Evolutionary conservation across 1,139 yeast genomes (phyloP), one percentile per base, ranked within the genome.

Genomic region (Geotrichum bryndzae): DNA sequence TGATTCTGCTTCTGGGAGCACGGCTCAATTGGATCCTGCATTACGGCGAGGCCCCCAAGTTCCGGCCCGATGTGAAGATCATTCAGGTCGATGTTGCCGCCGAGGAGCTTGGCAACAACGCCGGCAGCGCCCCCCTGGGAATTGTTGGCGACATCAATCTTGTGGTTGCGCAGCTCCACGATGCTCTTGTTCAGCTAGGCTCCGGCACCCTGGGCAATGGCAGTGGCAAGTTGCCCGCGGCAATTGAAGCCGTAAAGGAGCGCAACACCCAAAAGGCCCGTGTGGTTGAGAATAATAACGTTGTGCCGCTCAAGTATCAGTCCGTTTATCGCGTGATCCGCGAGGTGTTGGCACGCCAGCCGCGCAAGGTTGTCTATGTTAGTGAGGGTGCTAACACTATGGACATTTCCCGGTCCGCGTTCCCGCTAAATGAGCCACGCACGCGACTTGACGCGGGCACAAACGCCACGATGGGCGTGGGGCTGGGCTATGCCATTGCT

Each of bases 381-480:
- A 78, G 84, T 3, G 90, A 85, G 70, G 90, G 90, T 15, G 89
- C 90, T 1, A 84, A 85, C 68, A 84, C 89, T 0, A 85, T 85
- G 89, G 90, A 85, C 67, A 77, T 82, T 50, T 84, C 88, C 1
- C 76, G 90, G 56, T 76, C 84, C 5, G 80, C 86, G 0, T 85
- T 85, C 70, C 82, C 84, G 3, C 76, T 84, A 54, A 72, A 75
- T n/a, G 66, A 67, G 4, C 86, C 89, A 0, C 79, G 80, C 63
- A 80, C 77, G 18, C 73, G 88, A 38, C 72, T 85, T 27, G 90
- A 85, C 67, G 88, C 88, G 1, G 90, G 90, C 1, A 85, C 89
- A 0, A 84, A 84, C 71, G 89, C 88, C 1, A 85, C 89, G 0
- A 85, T 86, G 90, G 90, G 90, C 2, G 77, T 85, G 35, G 90